A percentile compares a stretch with the other conserved stretches of the same genome.
phyloP scores from a whole-genome alignment of 73 alveolate species.

The Loxodes magnus region DNA sequence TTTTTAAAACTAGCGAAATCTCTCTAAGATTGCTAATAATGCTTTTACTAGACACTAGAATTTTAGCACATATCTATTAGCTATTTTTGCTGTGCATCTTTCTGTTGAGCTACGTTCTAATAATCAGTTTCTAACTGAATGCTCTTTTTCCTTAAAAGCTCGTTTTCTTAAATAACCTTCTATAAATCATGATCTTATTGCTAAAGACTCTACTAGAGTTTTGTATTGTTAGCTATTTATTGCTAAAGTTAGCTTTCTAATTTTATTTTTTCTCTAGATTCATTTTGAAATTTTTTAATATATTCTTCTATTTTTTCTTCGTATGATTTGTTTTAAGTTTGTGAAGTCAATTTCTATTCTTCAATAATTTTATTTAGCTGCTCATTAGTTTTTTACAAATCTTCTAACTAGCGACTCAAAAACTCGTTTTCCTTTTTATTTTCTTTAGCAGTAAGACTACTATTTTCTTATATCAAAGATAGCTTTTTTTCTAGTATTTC shows the following conservation, averaged over 20 bases:
- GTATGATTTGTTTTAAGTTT: neutral
- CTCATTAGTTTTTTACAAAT: no score
- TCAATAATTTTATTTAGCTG: neutral
- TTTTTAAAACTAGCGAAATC: no score
- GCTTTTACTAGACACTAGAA: no score
- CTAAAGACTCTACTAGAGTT: neutral
- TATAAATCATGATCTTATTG: neutral
- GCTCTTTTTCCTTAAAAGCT: conserved; percentile 4
- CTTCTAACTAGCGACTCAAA: no score
- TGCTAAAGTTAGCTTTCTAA: neutral
- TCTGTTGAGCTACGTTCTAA: no score
- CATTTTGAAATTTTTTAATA: neutral
- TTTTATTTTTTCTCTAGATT: neutral
- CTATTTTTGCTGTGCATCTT: no score
- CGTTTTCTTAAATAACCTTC: neutral
- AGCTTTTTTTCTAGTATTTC: no score
- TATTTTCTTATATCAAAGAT: no score
- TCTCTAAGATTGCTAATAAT: no score
- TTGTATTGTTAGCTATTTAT: neutral
- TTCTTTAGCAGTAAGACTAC: neutral
- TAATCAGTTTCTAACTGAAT: neutral
- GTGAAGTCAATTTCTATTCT: neutral
- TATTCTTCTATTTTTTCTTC: neutral
- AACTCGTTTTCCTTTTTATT: neutral
- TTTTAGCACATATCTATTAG: no score